Percentiles rank a stretch among this genome's conserved stretches.
Evolutionary conservation across 73 alveolate species (phyloP).

Genomic region (Uronychia setigera): DNA sequence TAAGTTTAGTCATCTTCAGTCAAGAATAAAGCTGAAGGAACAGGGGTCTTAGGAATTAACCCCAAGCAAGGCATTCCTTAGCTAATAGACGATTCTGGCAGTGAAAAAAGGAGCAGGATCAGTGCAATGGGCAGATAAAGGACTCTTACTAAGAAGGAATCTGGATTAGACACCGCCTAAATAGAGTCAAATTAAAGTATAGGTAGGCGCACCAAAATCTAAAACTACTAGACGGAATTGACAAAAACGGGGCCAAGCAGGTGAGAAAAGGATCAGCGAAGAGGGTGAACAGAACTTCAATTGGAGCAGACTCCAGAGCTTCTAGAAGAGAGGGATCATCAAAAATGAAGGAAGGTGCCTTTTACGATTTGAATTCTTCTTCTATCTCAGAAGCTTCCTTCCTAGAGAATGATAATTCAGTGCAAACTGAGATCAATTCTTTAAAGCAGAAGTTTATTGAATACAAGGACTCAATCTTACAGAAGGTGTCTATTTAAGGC

Average conservation of each 20-base stretch:
- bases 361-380: background rate
- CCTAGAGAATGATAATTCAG: background rate
- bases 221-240: background rate
- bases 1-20: no score
- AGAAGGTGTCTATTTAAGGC: background rate
- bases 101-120: background rate
- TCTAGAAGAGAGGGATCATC: background rate
- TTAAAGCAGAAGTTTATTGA: background rate
- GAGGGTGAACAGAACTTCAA: background rate
- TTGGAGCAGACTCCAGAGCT: background rate
- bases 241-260: no score
- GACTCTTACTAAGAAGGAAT: background rate
- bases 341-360: no score
- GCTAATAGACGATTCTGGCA: background rate
- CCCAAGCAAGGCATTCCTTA: background rate
- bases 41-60: background rate
- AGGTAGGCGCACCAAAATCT: background rate
- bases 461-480: background rate
- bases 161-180: background rate
- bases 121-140: background rate
- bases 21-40: background rate
- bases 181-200: background rate
- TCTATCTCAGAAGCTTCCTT: background rate
- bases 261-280: background rate
- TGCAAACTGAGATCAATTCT: background rate